phyloP scores from a whole-genome alignment of 768 basidiomycete genomes.

The Lentinula boryana region DNA sequence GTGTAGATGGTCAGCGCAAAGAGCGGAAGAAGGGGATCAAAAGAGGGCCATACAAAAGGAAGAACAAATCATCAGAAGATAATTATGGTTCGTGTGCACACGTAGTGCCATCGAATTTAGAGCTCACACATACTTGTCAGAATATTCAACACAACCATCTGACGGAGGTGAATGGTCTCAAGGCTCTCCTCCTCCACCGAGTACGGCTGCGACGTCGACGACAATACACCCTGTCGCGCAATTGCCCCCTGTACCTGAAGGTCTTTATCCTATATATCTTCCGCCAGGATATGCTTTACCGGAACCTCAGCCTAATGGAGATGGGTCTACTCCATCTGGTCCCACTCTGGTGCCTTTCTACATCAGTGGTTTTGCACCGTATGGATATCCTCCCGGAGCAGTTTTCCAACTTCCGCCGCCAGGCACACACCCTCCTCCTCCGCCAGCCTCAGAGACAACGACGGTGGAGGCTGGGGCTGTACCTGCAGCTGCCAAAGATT shows the following conservation, averaged over 20 bases:
- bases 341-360: slow-evolving; percentile 33
- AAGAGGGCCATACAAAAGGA: slow-evolving; percentile 79
- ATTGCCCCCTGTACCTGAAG: slow-evolving; percentile 26
- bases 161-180: slow-evolving; percentile 10
- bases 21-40: slow-evolving; percentile 90
- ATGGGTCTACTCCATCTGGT: slow-evolving; percentile 19
- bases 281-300: slow-evolving; percentile 26
- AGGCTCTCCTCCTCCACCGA: slow-evolving; percentile 13
- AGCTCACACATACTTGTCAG: neutral
- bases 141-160: slow-evolving; percentile 1
- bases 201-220: slow-evolving; percentile 18
- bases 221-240: slow-evolving; percentile 27
- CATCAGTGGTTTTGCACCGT: slow-evolving; percentile 23
- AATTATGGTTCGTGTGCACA: slow-evolving; percentile 4
- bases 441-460: slow-evolving; percentile 9
- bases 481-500: neutral
- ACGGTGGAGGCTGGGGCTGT: slow-evolving; percentile 8
- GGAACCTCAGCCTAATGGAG: slow-evolving; percentile 23
- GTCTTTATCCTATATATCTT: slow-evolving; percentile 35
- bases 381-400: slow-evolving; percentile 19
- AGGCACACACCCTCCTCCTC: slow-evolving; percentile 29
- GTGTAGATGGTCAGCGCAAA: slow-evolving; percentile 88
- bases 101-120: neutral
- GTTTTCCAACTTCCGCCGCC: slow-evolving; percentile 16
- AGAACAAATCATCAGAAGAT: slow-evolving; percentile 26